Conservation (phyloP, 2,329 filamentous ascomycete species). For the Fusarium robinianum region DNA sequence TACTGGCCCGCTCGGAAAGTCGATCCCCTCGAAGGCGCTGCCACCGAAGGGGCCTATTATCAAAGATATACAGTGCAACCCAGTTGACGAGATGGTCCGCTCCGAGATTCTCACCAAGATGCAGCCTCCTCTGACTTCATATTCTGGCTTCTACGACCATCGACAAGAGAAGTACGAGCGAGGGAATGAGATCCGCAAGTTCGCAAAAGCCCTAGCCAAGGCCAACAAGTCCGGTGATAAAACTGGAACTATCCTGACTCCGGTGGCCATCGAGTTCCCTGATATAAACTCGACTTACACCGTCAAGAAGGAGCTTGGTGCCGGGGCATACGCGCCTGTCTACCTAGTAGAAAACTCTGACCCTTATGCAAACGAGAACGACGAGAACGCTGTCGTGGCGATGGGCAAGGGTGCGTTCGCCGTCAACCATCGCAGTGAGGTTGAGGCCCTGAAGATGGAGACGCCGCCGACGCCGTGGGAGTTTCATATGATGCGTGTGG, state of each 20-base stretch:
- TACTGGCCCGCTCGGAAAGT: constrained; percentile 41
- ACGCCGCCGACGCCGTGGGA: constrained; percentile 89
- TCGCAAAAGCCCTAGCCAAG: constrained; percentile 68
- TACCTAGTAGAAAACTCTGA: constrained; percentile 83
- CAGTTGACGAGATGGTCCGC: constrained; percentile 77
- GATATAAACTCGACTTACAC: constrained; percentile 71
- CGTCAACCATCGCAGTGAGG: constrained; percentile 56
- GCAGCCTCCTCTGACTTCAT: constrained; percentile 73
- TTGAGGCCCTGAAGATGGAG: constrained; percentile 96
- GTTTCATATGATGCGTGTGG: constrained; percentile 90
- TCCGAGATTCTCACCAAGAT: constrained; percentile 74
- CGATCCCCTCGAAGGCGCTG: constrained; percentile 45
- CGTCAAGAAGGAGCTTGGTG: constrained; percentile 83
- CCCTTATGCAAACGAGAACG: constrained; percentile 50
- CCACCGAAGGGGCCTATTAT: constrained; percentile 73
- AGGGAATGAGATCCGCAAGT: constrained; percentile 79
- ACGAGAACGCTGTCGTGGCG: constrained; percentile 51
- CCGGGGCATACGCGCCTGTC: constrained; percentile 92
- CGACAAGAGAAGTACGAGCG: constrained; percentile 65
- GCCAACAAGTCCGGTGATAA: constrained; percentile 64
- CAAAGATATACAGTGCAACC: constrained; percentile 84
- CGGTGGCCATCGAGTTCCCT: constrained; percentile 70
- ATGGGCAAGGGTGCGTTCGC: constrained; percentile 68
- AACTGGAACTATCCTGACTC: constrained; percentile 59
- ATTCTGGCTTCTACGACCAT: constrained; percentile 80